phyloP scores from a whole-genome alignment of 2,329 filamentous ascomycete species.

The Pseudopithomyces maydicus region DNA sequence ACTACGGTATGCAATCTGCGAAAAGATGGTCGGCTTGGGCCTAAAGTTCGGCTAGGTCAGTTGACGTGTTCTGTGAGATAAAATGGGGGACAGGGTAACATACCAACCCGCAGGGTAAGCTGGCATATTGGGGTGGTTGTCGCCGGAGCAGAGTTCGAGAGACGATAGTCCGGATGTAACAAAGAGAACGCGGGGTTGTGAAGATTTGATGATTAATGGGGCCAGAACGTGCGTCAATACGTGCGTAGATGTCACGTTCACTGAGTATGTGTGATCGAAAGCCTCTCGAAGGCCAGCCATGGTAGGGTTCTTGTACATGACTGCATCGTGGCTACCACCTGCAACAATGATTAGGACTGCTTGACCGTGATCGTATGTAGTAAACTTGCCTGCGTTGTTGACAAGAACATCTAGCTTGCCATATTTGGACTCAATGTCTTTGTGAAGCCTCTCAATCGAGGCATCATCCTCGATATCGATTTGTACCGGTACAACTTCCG shows the following conservation, averaged over 20 bases:
- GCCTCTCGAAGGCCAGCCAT: constrained; percentile 41
- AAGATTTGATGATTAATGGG: constrained; percentile 46
- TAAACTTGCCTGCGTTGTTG: constrained; percentile 60
- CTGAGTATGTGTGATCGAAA: constrained; percentile 44
- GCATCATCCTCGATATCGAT: constrained; percentile 61
- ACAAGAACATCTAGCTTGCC: constrained; percentile 59
- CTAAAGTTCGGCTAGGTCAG: constrained; percentile 12
- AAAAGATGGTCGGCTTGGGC: neutral
- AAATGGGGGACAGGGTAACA: neutral
- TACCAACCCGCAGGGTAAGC: constrained; percentile 14
- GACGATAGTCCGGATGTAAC: constrained; percentile 49
- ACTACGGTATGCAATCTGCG: constrained; percentile 44
- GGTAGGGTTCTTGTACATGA: constrained; percentile 28
- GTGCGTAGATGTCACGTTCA: constrained; percentile 47
- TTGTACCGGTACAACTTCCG: constrained; percentile 53
- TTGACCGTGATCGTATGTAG: neutral
- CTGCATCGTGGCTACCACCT: constrained; percentile 53
- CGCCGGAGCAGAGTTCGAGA: constrained; percentile 37
- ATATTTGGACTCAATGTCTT: constrained; percentile 48
- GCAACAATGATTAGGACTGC: neutral
- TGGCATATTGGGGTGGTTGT: constrained; percentile 24
- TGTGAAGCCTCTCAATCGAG: constrained; percentile 56
- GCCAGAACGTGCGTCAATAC: constrained; percentile 43
- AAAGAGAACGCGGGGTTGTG: constrained; percentile 45
- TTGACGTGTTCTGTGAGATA: neutral